Base-by-base conservation (phyloP, 352 stramenopile genomes). In the Phytophthora cactorum region DNA sequence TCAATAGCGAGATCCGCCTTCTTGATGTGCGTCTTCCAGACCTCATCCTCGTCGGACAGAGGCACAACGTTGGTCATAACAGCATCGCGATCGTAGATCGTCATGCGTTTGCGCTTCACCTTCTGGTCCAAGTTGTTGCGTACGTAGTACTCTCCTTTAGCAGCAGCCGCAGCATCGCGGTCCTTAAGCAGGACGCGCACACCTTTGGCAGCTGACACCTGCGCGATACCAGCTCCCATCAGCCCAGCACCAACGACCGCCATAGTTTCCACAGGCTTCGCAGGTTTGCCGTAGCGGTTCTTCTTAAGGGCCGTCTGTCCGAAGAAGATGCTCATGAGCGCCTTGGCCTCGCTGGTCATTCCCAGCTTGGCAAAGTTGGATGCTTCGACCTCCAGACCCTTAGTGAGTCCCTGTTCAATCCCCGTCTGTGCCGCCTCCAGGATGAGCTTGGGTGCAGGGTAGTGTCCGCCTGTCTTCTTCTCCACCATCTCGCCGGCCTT, bases 241-340 rank as follows among this genome's bases (percentile, higher is more conserved):
- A 99, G 86, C 11, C 98, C 98, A 22, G 97, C 97, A n/a, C 98
- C 98, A 53, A 99, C 86, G 3, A 99, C 96, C 0, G 92, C 94
- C 58, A 99, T 96, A 28, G 88, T 98, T 64, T 98, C 87, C 28
- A 98, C 87, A 15, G 78, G 83, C 70, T 94, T 82, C 52, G 77
- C 63, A 0, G 96, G 93, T 50, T 95, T 94, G 58, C 90, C 92
- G 70, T 97, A 99, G 17, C 89, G 84, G 79, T 99, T 98, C 81
- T 99, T 99, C 84, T 99, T 99, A 51, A 99, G 88, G 46, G 91
- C 82, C n/a, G 91, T 99, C 81, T 97, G 98, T 27, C 95, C 95
- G 72, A 99, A 97, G 81, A 99, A 99, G 65, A 99, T 97, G 65
- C 96, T 97, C 86, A 99, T 98, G 8, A 99, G 81, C 11, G 93